Base-by-base conservation (phyloP, 192 early-diverging fungal genomes). In the Linnemannia schmuckeri region DNA sequence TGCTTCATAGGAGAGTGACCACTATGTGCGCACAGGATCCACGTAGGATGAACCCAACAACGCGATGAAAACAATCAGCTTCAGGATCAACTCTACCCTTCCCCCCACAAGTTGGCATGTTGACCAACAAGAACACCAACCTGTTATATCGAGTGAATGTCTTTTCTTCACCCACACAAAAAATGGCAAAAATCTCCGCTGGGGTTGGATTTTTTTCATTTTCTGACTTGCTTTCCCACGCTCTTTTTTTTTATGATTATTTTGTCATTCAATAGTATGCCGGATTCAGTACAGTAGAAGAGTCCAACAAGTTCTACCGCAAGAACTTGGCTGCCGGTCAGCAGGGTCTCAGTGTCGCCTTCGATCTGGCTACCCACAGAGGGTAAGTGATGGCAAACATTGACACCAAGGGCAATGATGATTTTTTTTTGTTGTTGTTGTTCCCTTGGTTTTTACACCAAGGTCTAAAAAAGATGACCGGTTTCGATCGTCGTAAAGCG, bases 231-330 rank as follows among this genome's bases (percentile, higher is more conserved):
- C 30, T 37, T 47, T 63, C 18, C 78, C 70, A 75, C 76, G 27
- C 30, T 47, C 8, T 83, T 33, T 73, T 54, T 73, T 18, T 72
- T 72, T 72, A 8, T 17, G 6, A 6, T 37, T 17, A 37, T 27
- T 30, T 52, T 52, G 18, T 6, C 5, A 52, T 20, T 52, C 49
- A 35, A 54, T 79, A 97, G 93, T 97, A 97, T 87, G 96, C 96
- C 9, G 96, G 96, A 63, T 97, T 97, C 93, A 94, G 93, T 88
- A 97, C 96, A 8, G 96, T 96, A n/a, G 96, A 97, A 82, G 95
- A 97, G 87, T 95, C 94, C 70, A 97, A 97, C 90, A 91, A 89
- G 30, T 97, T 97, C 89, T 97, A 97, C 93, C 92, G 94, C 75
- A 95, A 94, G 85, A 97, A 97, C 78, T 89, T 97, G 88, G 95